phyloP scores from a whole-genome alignment of 1,284 basidiomycete species.

The Clitocybe nebularis region DNA sequence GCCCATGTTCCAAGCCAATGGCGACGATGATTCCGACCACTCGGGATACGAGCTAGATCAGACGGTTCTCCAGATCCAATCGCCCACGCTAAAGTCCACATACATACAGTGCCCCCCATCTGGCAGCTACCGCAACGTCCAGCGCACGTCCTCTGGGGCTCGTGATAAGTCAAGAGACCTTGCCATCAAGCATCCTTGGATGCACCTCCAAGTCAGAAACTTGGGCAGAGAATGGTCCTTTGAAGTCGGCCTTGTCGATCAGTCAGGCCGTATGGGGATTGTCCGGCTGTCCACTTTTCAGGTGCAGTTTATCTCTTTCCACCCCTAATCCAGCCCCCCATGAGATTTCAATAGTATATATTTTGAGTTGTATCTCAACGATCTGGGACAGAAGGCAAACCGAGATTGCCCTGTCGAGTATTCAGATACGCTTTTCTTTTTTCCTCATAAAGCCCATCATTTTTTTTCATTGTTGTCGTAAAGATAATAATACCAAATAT shows the following conservation, averaged over 20 bases:
- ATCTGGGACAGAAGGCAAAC: not conserved
- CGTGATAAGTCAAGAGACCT: constrained; percentile 32
- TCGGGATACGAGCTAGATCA: constrained; percentile 50
- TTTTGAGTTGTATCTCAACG: not conserved
- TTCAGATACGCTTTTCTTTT: not conserved
- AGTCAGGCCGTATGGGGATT: constrained; percentile 51
- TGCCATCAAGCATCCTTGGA: constrained; percentile 69
- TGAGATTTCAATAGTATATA: constrained; percentile 5
- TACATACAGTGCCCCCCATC: constrained; percentile 62
- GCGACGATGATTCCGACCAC: constrained; percentile 21
- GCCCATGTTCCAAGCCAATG: constrained; percentile 21
- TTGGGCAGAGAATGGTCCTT: constrained; percentile 69
- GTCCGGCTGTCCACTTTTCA: constrained; percentile 80
- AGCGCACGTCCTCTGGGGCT: constrained; percentile 5
- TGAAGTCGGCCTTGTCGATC: constrained; percentile 75
- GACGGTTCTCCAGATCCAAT: constrained; percentile 81
- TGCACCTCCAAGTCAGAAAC: constrained; percentile 72
- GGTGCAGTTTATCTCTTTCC: constrained; percentile 38
- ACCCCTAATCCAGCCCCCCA: constrained; percentile 15
- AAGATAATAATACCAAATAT: constrained; percentile 6
- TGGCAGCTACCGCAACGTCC: constrained; percentile 4
- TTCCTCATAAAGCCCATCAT: not conserved
- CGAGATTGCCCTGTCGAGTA: not conserved
- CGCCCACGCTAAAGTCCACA: constrained; percentile 64
- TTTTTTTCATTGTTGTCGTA: constrained; percentile 1